These are phyloP conservation scores for Nyctanthes arbortristis DNA, from an alignment of 257 asterid genomes.

Conservation along the genomic window DNA sequence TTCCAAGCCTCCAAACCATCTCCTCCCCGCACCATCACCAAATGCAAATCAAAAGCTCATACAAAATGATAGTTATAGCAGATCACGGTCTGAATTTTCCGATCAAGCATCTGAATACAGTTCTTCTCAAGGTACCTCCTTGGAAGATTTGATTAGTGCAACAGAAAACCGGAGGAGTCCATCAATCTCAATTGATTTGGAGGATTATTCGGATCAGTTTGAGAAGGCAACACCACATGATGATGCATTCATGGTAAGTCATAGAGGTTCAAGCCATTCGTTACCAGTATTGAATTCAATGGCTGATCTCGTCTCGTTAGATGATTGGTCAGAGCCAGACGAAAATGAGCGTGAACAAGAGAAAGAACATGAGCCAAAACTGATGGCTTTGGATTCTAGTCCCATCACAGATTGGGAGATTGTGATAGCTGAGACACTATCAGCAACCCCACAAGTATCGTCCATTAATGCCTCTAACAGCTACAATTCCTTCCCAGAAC, in stretches of 20 bases:
- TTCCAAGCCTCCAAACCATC: constrained; percentile 30
- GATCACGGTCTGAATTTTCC: constrained; percentile 48
- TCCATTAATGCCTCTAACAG: constrained; percentile 31
- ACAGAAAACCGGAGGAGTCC: constrained; percentile 49
- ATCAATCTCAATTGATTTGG: constrained; percentile 72
- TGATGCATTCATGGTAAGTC: constrained; percentile 32
- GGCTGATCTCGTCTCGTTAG: constrained; percentile 57
- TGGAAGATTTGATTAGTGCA: constrained; percentile 72
- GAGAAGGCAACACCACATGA: constrained; percentile 30
- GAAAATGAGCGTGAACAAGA: constrained; percentile 22
- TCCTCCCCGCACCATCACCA: constrained; percentile 27
- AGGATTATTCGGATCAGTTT: constrained; percentile 46
- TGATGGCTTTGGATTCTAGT: constrained; percentile 11
- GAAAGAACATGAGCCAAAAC: constrained; percentile 21
- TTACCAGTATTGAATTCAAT: constrained; percentile 54
- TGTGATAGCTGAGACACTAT: constrained; percentile 42
- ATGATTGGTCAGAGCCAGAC: constrained; percentile 42
- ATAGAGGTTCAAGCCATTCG: constrained; percentile 60
- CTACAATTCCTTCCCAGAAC: constrained; percentile 29
- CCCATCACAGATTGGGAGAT: constrained; percentile 49
- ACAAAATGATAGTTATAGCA: constrained; percentile 37
- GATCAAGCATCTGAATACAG: constrained; percentile 41
- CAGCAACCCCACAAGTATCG: constrained; percentile 17
- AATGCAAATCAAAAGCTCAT: constrained; percentile 15
- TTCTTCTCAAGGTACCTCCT: constrained; percentile 63